phyloP scores from a whole-genome alignment of 495 filamentous ascomycete genomes.

The Aspergillus indologenus region DNA sequence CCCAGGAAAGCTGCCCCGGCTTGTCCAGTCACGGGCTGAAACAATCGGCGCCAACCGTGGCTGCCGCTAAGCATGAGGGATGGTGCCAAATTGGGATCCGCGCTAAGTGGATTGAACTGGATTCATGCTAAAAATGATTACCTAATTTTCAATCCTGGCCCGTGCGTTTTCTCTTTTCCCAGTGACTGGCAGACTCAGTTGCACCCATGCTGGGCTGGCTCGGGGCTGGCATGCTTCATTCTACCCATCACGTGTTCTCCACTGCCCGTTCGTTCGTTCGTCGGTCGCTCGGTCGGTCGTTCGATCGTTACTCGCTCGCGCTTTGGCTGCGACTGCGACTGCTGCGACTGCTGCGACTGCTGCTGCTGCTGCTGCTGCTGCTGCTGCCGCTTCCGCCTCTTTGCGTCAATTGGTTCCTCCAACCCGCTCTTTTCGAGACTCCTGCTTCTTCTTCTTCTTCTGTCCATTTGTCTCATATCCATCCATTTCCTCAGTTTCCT shows the following conservation, averaged over 20 bases:
- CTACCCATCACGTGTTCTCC: conserved; percentile 27
- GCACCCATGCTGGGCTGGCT: no score
- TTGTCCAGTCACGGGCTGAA: conserved; percentile 14
- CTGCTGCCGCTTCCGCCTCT: conserved; percentile 1
- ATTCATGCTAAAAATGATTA: conserved; percentile 15
- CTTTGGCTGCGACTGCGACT: not conserved
- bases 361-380: no score
- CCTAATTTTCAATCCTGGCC: conserved; percentile 15
- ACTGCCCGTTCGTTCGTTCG: conserved; percentile 7
- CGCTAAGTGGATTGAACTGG: conserved; percentile 10
- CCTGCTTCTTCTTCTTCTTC: not conserved
- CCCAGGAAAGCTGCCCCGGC: not conserved
- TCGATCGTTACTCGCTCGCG: conserved; percentile 1
- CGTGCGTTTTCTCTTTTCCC: conserved; percentile 8
- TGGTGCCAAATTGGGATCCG: conserved; percentile 11
- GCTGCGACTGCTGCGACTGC: not conserved
- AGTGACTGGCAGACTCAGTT: no score
- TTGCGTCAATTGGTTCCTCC: conserved; percentile 4
- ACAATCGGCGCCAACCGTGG: conserved; percentile 23
- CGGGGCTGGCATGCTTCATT: conserved; percentile 3
- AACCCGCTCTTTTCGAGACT: not conserved
- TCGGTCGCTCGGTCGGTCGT: conserved; percentile 1
- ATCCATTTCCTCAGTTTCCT: not conserved
- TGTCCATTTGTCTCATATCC: not conserved
- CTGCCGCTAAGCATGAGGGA: conserved; percentile 17